Conservation (phyloP, 2,329 filamentous ascomycete genomes). For the Ceratocystiopsis sp. region DNA sequence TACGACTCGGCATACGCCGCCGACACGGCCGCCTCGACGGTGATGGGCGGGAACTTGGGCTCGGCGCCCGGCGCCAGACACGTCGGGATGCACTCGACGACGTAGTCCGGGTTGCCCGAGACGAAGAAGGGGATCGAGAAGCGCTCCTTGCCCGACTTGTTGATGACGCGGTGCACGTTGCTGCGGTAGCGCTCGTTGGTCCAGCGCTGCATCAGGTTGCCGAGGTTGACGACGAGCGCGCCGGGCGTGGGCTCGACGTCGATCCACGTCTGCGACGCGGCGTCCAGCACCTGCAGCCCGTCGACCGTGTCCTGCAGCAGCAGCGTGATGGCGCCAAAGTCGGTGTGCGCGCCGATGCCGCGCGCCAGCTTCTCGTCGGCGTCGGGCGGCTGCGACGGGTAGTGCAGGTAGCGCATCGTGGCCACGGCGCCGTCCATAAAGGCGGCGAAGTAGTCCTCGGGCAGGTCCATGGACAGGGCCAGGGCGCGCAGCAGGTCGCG, state of each 20-base stretch:
- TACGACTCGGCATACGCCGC: slow-evolving; percentile 7
- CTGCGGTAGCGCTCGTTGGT: slow-evolving; percentile 37
- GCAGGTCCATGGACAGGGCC: slow-evolving; percentile 25
- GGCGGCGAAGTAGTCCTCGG: slow-evolving; percentile 11
- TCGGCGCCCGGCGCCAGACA: slow-evolving; percentile 17
- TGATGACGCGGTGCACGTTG: slow-evolving; percentile 38
- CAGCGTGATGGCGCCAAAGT: slow-evolving; percentile 36
- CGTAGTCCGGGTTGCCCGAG: slow-evolving; percentile 19
- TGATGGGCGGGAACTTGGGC: slow-evolving; percentile 16
- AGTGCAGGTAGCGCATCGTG: slow-evolving; percentile 12
- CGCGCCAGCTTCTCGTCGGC: slow-evolving; percentile 18
- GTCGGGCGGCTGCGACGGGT: slow-evolving; percentile 16
- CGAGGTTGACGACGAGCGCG: slow-evolving; percentile 32
- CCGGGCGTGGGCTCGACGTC: slow-evolving; percentile 24
- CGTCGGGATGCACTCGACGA: slow-evolving; percentile 19
- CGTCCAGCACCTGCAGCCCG: slow-evolving; percentile 32
- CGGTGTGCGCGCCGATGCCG: slow-evolving; percentile 31
- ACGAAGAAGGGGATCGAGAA: slow-evolving; percentile 40
- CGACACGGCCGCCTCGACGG: slow-evolving; percentile 13
- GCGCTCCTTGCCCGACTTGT: slow-evolving; percentile 27
- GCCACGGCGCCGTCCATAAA: slow-evolving; percentile 1
- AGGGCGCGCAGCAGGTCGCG: slow-evolving; percentile 3
- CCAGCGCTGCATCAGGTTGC: slow-evolving; percentile 30
- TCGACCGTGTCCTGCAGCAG: slow-evolving; percentile 31
- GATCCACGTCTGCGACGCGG: slow-evolving; percentile 25